A percentile compares a stretch with the other conserved stretches of the same genome.
phyloP scores from a whole-genome alignment of 106 monocot genomes.

The Dendrobium catenatum region DNA sequence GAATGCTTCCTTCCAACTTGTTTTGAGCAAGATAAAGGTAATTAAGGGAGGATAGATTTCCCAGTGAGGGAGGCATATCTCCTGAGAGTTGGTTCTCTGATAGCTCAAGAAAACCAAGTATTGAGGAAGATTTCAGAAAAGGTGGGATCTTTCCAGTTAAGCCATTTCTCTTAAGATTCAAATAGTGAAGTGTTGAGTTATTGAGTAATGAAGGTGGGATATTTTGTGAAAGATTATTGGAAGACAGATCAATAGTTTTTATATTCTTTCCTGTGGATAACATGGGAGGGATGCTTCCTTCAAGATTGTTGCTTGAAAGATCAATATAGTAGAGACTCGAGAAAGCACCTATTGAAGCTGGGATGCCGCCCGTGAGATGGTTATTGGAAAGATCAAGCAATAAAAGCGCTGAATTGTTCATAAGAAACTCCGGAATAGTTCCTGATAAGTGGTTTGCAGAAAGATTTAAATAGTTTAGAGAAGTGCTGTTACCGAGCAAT shows the following conservation, averaged over 20 bases:
- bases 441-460: slow-evolving; percentile 19
- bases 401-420: slow-evolving; percentile 2
- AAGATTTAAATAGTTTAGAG: slow-evolving; percentile 9
- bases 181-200: slow-evolving; percentile 7
- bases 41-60: slow-evolving; percentile 2
- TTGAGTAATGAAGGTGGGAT: slow-evolving; percentile 19
- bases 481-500: slow-evolving; percentile 1
- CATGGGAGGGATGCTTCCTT: slow-evolving; percentile 14
- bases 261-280: slow-evolving; percentile 12
- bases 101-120: slow-evolving; percentile 13
- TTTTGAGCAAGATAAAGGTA: slow-evolving; percentile 1
- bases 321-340: background rate
- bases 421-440: slow-evolving; percentile 14
- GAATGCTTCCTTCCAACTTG: slow-evolving; percentile 20
- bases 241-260: background rate
- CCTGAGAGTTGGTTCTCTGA: slow-evolving; percentile 12
- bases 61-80: slow-evolving; percentile 1
- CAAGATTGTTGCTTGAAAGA: slow-evolving; percentile 16
- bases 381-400: slow-evolving; percentile 19
- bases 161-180: slow-evolving; percentile 5
- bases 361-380: slow-evolving; percentile 17
- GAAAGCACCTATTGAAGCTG: slow-evolving; percentile 6
- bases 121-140: slow-evolving; percentile 1
- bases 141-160: slow-evolving; percentile 18
- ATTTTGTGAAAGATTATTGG: slow-evolving; percentile 17